phyloP scores from a whole-genome alignment of 2,329 filamentous ascomycete species.

The Ophiostoma sp. region DNA sequence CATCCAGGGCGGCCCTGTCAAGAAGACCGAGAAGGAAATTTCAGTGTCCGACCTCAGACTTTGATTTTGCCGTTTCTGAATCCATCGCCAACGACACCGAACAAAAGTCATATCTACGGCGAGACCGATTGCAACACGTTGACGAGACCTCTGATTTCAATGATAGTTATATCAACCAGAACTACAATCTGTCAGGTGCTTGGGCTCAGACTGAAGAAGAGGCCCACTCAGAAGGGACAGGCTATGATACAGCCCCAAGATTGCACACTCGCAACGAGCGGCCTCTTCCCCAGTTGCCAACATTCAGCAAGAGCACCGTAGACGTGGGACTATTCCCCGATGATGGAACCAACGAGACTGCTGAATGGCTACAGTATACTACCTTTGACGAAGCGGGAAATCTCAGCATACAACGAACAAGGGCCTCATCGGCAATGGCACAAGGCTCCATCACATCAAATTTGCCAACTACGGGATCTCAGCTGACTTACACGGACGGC shows the following conservation, averaged over 20 bases:
- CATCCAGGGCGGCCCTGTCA: slow-evolving; percentile 13
- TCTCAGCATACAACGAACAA: neutral
- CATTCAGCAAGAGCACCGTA: neutral
- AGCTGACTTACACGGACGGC: slow-evolving; percentile 8
- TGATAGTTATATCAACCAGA: neutral
- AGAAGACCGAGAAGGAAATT: neutral
- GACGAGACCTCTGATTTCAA: too few species aligned
- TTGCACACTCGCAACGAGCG: neutral
- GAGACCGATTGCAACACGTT: too few species aligned
- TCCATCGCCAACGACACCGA: too few species aligned
- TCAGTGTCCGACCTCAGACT: neutral
- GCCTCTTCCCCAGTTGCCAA: slow-evolving; percentile 4
- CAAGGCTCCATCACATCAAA: neutral
- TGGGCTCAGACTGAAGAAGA: neutral
- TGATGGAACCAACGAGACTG: neutral
- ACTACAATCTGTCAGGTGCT: neutral
- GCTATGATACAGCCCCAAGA: neutral
- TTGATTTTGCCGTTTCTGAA: neutral
- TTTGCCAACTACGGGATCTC: neutral
- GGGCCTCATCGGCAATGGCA: neutral
- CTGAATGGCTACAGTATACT: too few species aligned
- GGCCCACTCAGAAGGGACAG: neutral
- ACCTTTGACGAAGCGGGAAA: neutral
- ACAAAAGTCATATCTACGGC: too few species aligned
- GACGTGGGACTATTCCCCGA: neutral